Percentiles rank a stretch among this genome's conserved stretches.
Evolutionary conservation across 129 eudicot genomes (phyloP).

Genomic region (Saussurea involucrata): DNA sequence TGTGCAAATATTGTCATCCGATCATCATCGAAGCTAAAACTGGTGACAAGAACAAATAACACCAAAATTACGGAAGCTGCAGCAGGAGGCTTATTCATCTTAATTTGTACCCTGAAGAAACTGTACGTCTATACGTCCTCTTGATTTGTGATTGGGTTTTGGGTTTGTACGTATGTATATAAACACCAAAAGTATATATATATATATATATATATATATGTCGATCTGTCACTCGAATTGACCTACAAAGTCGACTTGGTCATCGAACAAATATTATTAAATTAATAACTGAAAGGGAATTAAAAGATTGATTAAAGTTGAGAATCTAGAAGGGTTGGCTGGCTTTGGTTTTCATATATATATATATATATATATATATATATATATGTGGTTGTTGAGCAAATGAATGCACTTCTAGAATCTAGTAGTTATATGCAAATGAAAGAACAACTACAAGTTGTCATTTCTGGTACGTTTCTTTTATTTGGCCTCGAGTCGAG

Average conservation of each 20-base stretch:
- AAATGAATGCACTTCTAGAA: background rate
- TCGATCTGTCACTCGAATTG: background rate
- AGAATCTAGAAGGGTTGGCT: background rate
- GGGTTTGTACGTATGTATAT: slow-evolving; percentile 15
- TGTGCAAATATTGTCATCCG: slow-evolving; percentile 8
- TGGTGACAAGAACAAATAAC: background rate
- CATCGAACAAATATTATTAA: background rate
- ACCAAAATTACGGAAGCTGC: background rate
- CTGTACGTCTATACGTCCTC: too few species aligned
- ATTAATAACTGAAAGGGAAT: background rate
- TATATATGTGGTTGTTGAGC: background rate
- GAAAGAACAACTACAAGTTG: background rate
- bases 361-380: too few species aligned
- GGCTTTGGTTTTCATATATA: background rate
- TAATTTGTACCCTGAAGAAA: too few species aligned
- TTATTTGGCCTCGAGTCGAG: background rate
- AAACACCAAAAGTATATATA: slow-evolving; percentile 23
- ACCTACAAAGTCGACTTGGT: slow-evolving; percentile 1
- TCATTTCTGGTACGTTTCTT: background rate
- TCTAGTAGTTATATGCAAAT: background rate
- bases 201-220: too few species aligned
- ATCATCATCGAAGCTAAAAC: background rate
- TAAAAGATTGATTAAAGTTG: background rate
- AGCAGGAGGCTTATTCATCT: background rate
- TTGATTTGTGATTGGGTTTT: slow-evolving; percentile 15